These are phyloP conservation scores for Pythium sukuiense DNA, from an alignment of 352 stramenopile species.

Conservation along the genomic window DNA sequence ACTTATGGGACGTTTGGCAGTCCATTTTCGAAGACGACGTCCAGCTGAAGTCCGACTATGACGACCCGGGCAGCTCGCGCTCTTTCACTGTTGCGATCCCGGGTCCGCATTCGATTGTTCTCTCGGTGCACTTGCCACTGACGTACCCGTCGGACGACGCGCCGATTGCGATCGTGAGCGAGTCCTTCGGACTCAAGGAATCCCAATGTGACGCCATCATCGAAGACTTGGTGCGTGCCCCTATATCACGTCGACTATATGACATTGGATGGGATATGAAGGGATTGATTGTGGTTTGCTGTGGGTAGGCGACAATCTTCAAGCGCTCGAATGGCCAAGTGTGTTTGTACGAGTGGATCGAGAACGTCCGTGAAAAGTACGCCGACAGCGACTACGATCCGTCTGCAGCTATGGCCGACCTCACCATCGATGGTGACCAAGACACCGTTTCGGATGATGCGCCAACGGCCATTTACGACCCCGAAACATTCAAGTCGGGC, in stretches of 20 bases:
- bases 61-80: slow-evolving; percentile 38
- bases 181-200: slow-evolving; percentile 81
- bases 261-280: too few species aligned
- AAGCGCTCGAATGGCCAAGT: slow-evolving; percentile 73
- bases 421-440: slow-evolving; percentile 6
- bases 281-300: slow-evolving; percentile 13
- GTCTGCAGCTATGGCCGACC: slow-evolving; percentile 4
- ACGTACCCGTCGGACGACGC: slow-evolving; percentile 69
- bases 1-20: slow-evolving; percentile 25
- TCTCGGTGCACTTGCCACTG: slow-evolving; percentile 70
- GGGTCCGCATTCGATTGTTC: slow-evolving; percentile 60
- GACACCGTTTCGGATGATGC: slow-evolving; percentile 12
- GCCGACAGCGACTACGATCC: slow-evolving; percentile 41
- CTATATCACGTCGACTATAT: too few species aligned
- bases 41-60: slow-evolving; percentile 49
- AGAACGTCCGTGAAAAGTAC: slow-evolving; percentile 77
- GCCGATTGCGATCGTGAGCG: slow-evolving; percentile 76
- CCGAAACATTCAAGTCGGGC: slow-evolving; percentile 48
- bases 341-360: slow-evolving; percentile 88
- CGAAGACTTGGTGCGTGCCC: slow-evolving; percentile 24
- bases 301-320: slow-evolving; percentile 48
- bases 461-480: slow-evolving; percentile 14
- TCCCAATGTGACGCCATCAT: slow-evolving; percentile 63
- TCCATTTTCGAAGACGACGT: slow-evolving; percentile 80
- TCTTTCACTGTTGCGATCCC: slow-evolving; percentile 65